Conservation (phyloP, 1,284 basidiomycete genomes). For the Malassezia caprae region DNA sequence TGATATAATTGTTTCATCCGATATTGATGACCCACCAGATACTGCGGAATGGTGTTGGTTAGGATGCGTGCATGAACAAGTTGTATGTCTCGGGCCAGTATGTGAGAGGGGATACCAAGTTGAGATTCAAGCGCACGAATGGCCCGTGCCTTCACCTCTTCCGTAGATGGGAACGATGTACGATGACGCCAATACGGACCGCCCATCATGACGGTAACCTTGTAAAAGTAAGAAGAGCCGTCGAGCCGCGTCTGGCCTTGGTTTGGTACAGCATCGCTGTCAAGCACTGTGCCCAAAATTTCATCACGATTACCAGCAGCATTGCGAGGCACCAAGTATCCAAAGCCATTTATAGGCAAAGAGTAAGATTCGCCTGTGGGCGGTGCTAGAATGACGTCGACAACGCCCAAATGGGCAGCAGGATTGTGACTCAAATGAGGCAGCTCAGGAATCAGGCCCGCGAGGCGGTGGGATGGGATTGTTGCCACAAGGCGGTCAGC, state of each 20-base stretch:
- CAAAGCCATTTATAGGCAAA: conserved; percentile 70
- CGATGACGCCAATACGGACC: conserved; percentile 53
- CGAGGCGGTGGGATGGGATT: conserved; percentile 27
- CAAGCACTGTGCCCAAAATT: conserved; percentile 57
- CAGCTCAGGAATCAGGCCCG: conserved; percentile 41
- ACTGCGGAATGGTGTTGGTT: conserved; percentile 70
- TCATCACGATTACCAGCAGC: conserved; percentile 51
- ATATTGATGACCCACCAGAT: conserved; percentile 62
- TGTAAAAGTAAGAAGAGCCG: conserved; percentile 48
- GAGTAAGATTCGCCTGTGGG: conserved; percentile 57
- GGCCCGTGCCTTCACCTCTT: conserved; percentile 23
- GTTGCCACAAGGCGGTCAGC: conserved; percentile 49
- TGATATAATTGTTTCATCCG: conserved; percentile 60
- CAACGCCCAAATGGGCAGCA: conserved; percentile 42
- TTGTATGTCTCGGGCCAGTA: conserved; percentile 26
- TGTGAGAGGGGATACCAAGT: conserved; percentile 22
- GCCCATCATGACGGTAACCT: conserved; percentile 84
- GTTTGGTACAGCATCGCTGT: conserved; percentile 51
- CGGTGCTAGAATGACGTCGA: conserved; percentile 34
- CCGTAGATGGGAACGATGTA: conserved; percentile 50
- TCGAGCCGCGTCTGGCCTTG: conserved; percentile 21
- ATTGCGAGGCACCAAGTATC: conserved; percentile 80
- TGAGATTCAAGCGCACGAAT: conserved; percentile 27
- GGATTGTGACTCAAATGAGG: conserved; percentile 41
- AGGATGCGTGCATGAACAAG: conserved; percentile 56